Base-by-base conservation (phyloP, 441 rosid genomes). In the Erodium chrysanthum region DNA sequence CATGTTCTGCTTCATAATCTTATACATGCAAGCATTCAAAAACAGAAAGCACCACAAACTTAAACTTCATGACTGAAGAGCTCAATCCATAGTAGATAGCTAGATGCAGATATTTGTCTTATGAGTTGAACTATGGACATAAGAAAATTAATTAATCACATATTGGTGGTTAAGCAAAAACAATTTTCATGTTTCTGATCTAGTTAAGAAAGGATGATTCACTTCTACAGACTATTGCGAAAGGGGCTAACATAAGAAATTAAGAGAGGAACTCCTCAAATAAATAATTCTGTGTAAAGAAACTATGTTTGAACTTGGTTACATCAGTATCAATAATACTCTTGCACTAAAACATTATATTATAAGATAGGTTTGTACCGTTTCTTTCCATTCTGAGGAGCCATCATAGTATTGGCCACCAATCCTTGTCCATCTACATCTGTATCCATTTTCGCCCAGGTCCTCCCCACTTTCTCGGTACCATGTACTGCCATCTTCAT, bases 381-480 rank as follows among this genome's bases (percentile, higher is more conserved):
- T 91, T 86, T 91, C 98, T 66, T 87, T 87, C 98, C 98, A 94
- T 75, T 91, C 96, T 7, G 96, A 88, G 67, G 90, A 84, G 71
- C 81, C 83, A 66, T 88, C 98, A 71, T 79, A 77, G 54, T 93
- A 88, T 46, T 54, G 86, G 72, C 98, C 97, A 1, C 98, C 96
- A 97, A 94, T 94, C 80, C 85, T 88, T 52, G 94, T 74, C 98
- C 98, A 89, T 80, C 97, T 84, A 83, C 97, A 91, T 71, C 96
- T 82, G 80, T 82, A 91, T 68, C 98, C 97, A 74, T 91, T 91
- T 40, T 89, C 88, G 10, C 87, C 89, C 62, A 82, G 72, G 67
- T 94, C 98, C 77, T 86, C 94, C 71, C 98, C 94, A 50, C 94
- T 88, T 78, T 94, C 97, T 70, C 86, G 80, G 68, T 83, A 83